Percentiles rank a stretch among this genome's conserved stretches.
These are phyloP conservation scores for Apiotrichum brassicae DNA, from an alignment of 1,284 basidiomycete species.

Conservation along the genomic window DNA sequence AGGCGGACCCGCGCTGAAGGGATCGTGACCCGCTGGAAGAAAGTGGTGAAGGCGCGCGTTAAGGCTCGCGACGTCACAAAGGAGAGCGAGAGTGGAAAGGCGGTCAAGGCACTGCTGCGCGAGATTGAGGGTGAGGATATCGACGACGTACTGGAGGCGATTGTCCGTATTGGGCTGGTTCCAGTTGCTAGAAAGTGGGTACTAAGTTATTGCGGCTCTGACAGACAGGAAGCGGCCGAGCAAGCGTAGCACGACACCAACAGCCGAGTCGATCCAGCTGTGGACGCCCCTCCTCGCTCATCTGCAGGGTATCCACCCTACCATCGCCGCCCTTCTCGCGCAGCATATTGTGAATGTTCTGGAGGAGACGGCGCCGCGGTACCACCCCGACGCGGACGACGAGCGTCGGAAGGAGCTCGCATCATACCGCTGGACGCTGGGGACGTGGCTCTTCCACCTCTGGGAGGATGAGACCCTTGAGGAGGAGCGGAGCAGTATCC, in stretches of 20 bases:
- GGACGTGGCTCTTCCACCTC: slow-evolving; percentile 11
- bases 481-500: slow-evolving; percentile 2
- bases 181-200: slow-evolving; percentile 71
- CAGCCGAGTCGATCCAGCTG: slow-evolving; percentile 32
- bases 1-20: slow-evolving; percentile 51
- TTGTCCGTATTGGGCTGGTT: slow-evolving; percentile 64
- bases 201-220: neutral
- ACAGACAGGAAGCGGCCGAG: slow-evolving; percentile 14
- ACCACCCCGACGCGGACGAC: slow-evolving; percentile 1
- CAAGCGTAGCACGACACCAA: slow-evolving; percentile 20
- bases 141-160: slow-evolving; percentile 60
- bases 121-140: slow-evolving; percentile 51
- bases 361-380: slow-evolving; percentile 11
- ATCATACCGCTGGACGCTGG: slow-evolving; percentile 18
- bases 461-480: slow-evolving; percentile 5
- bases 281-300: slow-evolving; percentile 19
- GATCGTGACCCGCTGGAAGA: slow-evolving; percentile 38
- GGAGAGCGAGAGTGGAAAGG: slow-evolving; percentile 53
- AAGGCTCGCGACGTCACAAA: slow-evolving; percentile 65
- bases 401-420: slow-evolving; percentile 8
- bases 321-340: neutral
- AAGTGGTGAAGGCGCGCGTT: slow-evolving; percentile 37
- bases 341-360: slow-evolving; percentile 7
- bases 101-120: slow-evolving; percentile 33
- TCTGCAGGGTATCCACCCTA: neutral